Conservation (phyloP, 805 yeast species). For the Kazachstania psychrophila region DNA sequence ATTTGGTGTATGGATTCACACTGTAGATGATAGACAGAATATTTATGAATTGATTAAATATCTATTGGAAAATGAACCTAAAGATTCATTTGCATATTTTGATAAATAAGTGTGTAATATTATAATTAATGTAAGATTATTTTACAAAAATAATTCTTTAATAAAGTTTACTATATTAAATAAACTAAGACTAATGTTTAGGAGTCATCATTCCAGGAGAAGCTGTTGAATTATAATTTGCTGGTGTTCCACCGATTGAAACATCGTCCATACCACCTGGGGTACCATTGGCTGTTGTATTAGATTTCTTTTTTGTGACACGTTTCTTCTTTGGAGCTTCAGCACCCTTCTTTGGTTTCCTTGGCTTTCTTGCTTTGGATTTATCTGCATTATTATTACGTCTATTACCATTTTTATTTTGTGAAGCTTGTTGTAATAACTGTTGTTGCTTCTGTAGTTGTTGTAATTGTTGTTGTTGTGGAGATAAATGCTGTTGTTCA, state of each 20-base stretch:
- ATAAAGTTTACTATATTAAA: neutral
- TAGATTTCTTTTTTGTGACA: constrained; percentile 20
- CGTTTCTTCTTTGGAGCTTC: constrained; percentile 22
- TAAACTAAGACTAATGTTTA: neutral
- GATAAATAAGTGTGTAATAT: too few species aligned
- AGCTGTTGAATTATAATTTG: neutral
- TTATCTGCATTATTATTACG: constrained; percentile 12
- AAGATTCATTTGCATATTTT: constrained; percentile 28
- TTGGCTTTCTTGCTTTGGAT: constrained; percentile 24
- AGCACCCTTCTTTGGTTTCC: constrained; percentile 24
- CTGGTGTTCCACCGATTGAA: constrained; percentile 1
- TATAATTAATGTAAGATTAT: neutral
- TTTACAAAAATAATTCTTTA: neutral
- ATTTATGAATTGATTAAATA: constrained; percentile 39
- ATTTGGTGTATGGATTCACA: constrained; percentile 72
- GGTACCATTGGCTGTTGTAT: constrained; percentile 3
- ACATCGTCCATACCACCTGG: neutral
- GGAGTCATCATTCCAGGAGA: neutral
- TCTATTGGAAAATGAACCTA: constrained; percentile 27
- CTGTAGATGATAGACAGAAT: constrained; percentile 54
- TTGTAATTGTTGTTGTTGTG: constrained; percentile 26
- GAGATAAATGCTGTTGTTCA: constrained; percentile 26
- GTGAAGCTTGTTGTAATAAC: constrained; percentile 2
- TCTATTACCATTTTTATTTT: neutral
- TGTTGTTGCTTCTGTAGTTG: constrained; percentile 22